phyloP scores from a whole-genome alignment of 2,329 filamentous ascomycete genomes.

The Eutypa lata region DNA sequence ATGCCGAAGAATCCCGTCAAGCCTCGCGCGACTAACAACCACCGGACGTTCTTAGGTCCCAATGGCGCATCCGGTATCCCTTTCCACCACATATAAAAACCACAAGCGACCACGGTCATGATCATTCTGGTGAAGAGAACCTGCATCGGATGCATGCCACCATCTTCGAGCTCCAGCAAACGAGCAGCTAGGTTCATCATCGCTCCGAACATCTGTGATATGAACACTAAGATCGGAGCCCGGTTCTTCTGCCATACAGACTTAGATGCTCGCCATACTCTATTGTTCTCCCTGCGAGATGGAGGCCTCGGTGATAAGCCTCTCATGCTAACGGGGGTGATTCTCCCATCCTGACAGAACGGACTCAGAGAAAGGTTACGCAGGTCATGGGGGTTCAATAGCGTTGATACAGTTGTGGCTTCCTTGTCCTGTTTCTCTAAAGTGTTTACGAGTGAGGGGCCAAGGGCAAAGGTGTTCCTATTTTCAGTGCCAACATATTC shows the following conservation, averaged over 20 bases:
- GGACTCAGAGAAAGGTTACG: slow-evolving; percentile 40
- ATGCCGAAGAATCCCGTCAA: slow-evolving; percentile 74
- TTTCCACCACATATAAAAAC: slow-evolving; percentile 70
- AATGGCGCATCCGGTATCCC: slow-evolving; percentile 67
- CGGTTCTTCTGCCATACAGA: slow-evolving; percentile 53
- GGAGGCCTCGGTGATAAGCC: slow-evolving; percentile 4
- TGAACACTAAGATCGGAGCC: slow-evolving; percentile 68
- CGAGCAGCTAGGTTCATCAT: slow-evolving; percentile 83
- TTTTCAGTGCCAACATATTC: too few relatives aligned
- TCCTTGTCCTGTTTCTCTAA: not conserved
- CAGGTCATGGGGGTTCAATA: slow-evolving; percentile 29
- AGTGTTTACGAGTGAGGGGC: too few relatives aligned
- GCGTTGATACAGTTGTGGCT: slow-evolving; percentile 1
- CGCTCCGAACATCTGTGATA: slow-evolving; percentile 77
- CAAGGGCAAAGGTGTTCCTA: too few relatives aligned
- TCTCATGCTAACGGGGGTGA: slow-evolving; percentile 17
- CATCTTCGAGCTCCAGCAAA: slow-evolving; percentile 59
- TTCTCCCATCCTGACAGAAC: slow-evolving; percentile 32
- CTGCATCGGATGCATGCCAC: slow-evolving; percentile 72
- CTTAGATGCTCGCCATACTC: slow-evolving; percentile 8
- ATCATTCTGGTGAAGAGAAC: slow-evolving; percentile 78
- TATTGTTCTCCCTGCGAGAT: slow-evolving; percentile 4
- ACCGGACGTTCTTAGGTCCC: slow-evolving; percentile 63
- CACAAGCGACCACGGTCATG: slow-evolving; percentile 66
- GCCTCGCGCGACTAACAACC: slow-evolving; percentile 66